phyloP scores from a whole-genome alignment of 768 basidiomycete genomes.

The Naganishia vishniacii region DNA sequence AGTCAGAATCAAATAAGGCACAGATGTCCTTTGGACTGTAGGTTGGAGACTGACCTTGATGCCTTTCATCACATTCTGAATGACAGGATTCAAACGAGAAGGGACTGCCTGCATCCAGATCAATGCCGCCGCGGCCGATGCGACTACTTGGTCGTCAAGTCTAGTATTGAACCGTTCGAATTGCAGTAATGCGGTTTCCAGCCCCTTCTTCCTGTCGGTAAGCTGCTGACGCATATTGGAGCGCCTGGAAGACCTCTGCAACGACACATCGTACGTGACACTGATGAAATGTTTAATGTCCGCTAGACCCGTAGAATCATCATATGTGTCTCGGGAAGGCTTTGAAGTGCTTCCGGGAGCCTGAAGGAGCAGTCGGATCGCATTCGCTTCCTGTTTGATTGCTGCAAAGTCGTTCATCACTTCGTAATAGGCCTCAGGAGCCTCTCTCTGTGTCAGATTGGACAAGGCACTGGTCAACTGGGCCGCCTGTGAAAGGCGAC shows the following conservation, averaged over 20 bases:
- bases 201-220: not conserved
- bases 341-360: not conserved
- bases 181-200: slow-evolving; percentile 8
- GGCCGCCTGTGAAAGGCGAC: slow-evolving; percentile 59
- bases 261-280: not conserved
- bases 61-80: slow-evolving; percentile 94
- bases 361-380: not conserved
- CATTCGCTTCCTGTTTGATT: slow-evolving; percentile 16
- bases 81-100: slow-evolving; percentile 89
- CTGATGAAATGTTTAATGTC: slow-evolving; percentile 7
- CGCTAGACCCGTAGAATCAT: not conserved
- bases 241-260: not conserved
- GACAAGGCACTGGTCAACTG: slow-evolving; percentile 67
- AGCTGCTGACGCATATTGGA: not conserved
- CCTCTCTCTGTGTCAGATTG: slow-evolving; percentile 64
- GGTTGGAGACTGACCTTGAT: slow-evolving; percentile 65
- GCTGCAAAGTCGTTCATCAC: slow-evolving; percentile 55
- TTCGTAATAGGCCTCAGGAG: slow-evolving; percentile 81
- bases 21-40: not conserved
- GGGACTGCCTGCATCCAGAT: slow-evolving; percentile 80
- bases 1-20: not conserved
- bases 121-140: slow-evolving; percentile 84
- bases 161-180: not conserved
- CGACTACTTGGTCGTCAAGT: slow-evolving; percentile 71
- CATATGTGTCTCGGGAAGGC: not conserved